Conservation (phyloP, 805 yeast species). For the Candida chilensis region DNA sequence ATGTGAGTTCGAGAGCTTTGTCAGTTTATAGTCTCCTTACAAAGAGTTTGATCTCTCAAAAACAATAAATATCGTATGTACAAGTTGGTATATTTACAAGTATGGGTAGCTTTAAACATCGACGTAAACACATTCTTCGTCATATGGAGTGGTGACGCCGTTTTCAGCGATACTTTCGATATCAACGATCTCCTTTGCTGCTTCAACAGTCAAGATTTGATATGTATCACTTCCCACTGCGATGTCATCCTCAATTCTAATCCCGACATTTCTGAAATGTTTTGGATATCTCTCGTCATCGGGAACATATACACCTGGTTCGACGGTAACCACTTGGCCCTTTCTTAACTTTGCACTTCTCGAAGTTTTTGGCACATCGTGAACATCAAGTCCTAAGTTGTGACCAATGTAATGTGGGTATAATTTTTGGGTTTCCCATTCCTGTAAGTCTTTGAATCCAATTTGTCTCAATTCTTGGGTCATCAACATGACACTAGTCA, state of each 20-base stretch:
- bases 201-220: conserved; percentile 64
- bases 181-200: conserved; percentile 79
- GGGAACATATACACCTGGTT: conserved; percentile 94
- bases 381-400: conserved; percentile 87
- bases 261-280: conserved; percentile 80
- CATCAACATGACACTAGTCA: conserved; percentile 50
- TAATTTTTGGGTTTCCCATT: conserved; percentile 43
- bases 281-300: conserved; percentile 63
- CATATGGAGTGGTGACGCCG: conserved; percentile 47
- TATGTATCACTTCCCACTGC: conserved; percentile 59
- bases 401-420: conserved; percentile 97
- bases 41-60: not conserved
- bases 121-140: conserved; percentile 22
- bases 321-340: conserved; percentile 88
- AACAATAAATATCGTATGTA: not conserved
- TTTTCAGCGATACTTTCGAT: conserved; percentile 58
- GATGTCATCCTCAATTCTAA: conserved; percentile 90
- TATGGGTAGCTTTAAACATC: conserved; percentile 7
- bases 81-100: not conserved
- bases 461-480: conserved; percentile 58
- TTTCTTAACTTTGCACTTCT: conserved; percentile 41
- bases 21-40: not conserved
- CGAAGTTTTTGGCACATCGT: conserved; percentile 64
- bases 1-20: not conserved
- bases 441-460: conserved; percentile 51